Evolutionary conservation across 2,329 filamentous ascomycete species (phyloP), one percentile per base, ranked within the genome.

Genomic region (Diaporthe velutina): DNA sequence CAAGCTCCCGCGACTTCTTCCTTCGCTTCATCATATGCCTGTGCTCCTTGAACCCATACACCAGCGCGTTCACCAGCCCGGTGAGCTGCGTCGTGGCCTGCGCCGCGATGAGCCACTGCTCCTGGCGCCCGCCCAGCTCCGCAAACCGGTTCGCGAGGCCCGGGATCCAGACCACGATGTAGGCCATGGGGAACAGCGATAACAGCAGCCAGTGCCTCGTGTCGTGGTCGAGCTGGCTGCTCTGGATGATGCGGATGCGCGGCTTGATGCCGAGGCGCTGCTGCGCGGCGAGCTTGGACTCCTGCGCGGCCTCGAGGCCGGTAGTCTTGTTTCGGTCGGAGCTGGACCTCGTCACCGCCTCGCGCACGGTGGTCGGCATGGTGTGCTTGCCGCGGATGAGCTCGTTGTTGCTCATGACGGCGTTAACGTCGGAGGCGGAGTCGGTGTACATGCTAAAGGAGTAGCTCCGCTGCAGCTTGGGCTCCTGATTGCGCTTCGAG

Each of bases 21-120:
- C 48, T 52, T n/a, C 33, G 33, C 60, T 52, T 66, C 42, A 71
- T 73, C 52, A 48, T 71, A 17, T 73, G 73, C 19, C 68, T 35
- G 38, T 74, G 73, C 28, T 74, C 73, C 13, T 71, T 54, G 22
- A 76, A 76, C 0, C 74, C 74, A 28, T 76, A 76, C 25, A 74
- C 61, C 17, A 76, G 28, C 28, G 74, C 71, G 33, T 76, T 76
- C 25, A 74, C 66, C 64, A 76, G 45, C 9, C 74, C 74, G 1
- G 72, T 74, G 12, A 76, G 64, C 67, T 76, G 74, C 8, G 74
- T 76, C 30, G 74, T 66, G 25, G 71, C 74, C 74, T 76, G 74
- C 40, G 73, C 57, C 28, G 72, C 66, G 42, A 60, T 71, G 22
- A 74, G 66, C 45, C 54, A 28, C 25, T 57, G 25, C 12, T 58